Percentiles rank a stretch among this genome's conserved stretches.
These are phyloP conservation scores for Craspedostauros australis DNA, from an alignment of 108 stramenopile species.

Conservation along the genomic window DNA sequence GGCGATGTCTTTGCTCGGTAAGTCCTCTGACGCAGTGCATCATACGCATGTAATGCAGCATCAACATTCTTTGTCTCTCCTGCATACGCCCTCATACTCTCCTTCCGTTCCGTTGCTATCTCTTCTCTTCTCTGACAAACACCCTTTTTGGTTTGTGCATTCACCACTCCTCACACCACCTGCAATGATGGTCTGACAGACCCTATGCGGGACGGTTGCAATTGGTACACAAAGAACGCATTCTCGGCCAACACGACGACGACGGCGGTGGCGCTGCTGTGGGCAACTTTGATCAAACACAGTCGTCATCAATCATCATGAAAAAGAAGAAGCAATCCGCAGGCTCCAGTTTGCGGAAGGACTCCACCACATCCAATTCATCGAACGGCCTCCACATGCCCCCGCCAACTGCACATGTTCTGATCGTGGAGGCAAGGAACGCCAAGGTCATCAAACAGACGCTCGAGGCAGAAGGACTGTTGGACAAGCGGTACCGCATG, in stretches of 20 bases:
- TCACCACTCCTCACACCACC: background rate
- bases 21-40: slow-evolving; percentile 4
- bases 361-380: background rate
- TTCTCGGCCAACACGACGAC: background rate
- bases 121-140: background rate
- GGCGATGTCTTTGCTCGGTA: slow-evolving; percentile 58
- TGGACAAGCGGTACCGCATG: slow-evolving; percentile 72
- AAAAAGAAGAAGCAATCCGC: background rate
- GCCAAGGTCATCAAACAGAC: slow-evolving; percentile 53
- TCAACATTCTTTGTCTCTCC: background rate
- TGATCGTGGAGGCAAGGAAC: slow-evolving; percentile 43
- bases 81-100: background rate
- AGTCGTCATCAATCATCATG: slow-evolving; percentile 1
- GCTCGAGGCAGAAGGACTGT: slow-evolving; percentile 35
- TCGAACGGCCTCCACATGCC: background rate
- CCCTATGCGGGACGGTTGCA: too few relatives aligned
- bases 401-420: slow-evolving; percentile 29
- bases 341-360: background rate
- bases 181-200: background rate
- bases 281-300: slow-evolving; percentile 1
- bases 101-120: background rate
- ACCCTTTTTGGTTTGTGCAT: background rate
- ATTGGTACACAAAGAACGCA: background rate
- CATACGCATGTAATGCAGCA: background rate
- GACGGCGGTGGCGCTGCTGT: background rate